phyloP scores from a whole-genome alignment of 257 asterid species.

The Jacaranda mimosifolia region DNA sequence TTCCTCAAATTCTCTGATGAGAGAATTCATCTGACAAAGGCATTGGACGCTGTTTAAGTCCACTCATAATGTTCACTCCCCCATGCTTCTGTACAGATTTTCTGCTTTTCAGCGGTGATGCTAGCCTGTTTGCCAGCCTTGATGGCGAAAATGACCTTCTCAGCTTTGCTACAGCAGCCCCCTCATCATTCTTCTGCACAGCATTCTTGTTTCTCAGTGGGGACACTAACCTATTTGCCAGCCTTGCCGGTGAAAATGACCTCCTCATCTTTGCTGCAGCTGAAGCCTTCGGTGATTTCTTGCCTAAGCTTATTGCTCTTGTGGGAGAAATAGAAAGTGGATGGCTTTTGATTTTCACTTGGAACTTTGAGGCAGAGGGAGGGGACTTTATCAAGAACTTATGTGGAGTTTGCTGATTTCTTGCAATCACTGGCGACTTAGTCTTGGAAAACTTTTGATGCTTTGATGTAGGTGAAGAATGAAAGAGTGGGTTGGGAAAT shows the following conservation, averaged over 20 bases:
- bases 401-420: conserved; percentile 65
- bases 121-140: conserved; percentile 41
- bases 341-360: conserved; percentile 56
- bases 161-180: conserved; percentile 31
- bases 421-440: conserved; percentile 64
- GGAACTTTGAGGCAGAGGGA: conserved; percentile 44
- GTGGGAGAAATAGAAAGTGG: conserved; percentile 59
- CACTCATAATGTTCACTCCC: conserved; percentile 60
- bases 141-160: conserved; percentile 47
- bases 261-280: conserved; percentile 39
- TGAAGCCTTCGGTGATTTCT: conserved; percentile 49
- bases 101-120: conserved; percentile 41
- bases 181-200: conserved; percentile 55
- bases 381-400: conserved; percentile 89
- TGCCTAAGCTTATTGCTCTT: conserved; percentile 53
- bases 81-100: conserved; percentile 50
- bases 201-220: conserved; percentile 41
- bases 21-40: conserved; percentile 54
- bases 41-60: conserved; percentile 69
- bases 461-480: conserved; percentile 63
- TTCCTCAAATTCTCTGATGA: conserved; percentile 58
- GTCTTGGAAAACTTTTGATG: conserved; percentile 63
- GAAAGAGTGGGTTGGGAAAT: conserved; percentile 84
- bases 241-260: conserved; percentile 46
- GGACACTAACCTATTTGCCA: conserved; percentile 40